Base-by-base conservation (phyloP, 441 rosid species). In the Erysimum cheiri region DNA sequence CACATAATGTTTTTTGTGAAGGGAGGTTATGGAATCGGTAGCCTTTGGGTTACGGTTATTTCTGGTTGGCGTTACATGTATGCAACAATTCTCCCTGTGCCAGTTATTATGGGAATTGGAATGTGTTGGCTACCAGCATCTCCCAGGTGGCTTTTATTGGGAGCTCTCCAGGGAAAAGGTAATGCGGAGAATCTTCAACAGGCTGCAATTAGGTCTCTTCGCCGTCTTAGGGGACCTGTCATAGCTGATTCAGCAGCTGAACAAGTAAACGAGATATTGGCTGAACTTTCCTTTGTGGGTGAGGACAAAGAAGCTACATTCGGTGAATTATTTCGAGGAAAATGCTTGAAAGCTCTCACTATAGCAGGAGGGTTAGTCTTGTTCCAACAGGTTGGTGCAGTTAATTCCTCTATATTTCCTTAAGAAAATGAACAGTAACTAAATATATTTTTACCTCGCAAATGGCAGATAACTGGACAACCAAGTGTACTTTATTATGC, bases 401-500 rank as follows among this genome's bases (percentile, higher is more conserved):
- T 59, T 43, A 61, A n/a, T 68, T 72, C 8, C 60, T 56, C 43
- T 29, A 33, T 39, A 9, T 10, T 50, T 61, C 17, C 29, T 17
- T 65, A 19, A 3, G 57, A 52, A 13, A 46, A 32, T 22, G 32
- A 74, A 31, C 55, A 61, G 39, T 64, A 28, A 2, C 64, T 76
- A 43, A 47, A n/a, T 60, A 77, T 59, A 75, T 59, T 31, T 69
- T 41, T 47, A 6, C 11, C 66, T 58, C 15, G 31, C 60, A 46
- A 53, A 71, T 83, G 70, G 54, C 86, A 95, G 99, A 92, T 90
- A 78, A 95, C 99, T 4, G 99, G 99, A 69, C 99, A 95, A 80
- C 99, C 99, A 69, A 95, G 99, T 85, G 99, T 92, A 22, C 87
- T 95, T 17, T 95, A 92, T 81, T 95, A 95, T 81, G 99, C 99